Evolutionary conservation across 2,329 filamentous ascomycete genomes (phyloP), one percentile per base, ranked within the genome.

Genomic region (Stemphylium lycopersici): DNA sequence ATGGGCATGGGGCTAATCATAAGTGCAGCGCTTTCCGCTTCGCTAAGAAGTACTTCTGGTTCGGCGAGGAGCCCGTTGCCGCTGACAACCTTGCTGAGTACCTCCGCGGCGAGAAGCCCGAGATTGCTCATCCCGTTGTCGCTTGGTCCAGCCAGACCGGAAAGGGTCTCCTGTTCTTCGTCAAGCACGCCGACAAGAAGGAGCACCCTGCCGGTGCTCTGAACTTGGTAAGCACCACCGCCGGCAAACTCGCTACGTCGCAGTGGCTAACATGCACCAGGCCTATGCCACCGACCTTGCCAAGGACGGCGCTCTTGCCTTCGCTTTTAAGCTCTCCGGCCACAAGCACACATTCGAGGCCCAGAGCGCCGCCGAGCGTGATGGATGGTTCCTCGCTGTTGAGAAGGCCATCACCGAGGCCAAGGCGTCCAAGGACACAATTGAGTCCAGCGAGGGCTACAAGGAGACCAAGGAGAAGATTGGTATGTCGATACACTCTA

Each of bases 321-420:
- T 99, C 83, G 82, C 87, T 72, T 90, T 98, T 83, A 90, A 88
- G 74, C 80, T 90, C 73, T 87, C 89, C 78, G 90, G 89, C 67
- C 89, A 96, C 80, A 96, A 96, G 87, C 92, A 97, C 84, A 85
- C 85, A 57, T 96, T 99, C 84, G 93, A 97, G 85, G 91, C 93
- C 53, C 71, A 55, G 48, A 58, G 16, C n/a, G 69, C 84, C 43
- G 81, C 86, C 55, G 92, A 97, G 80, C 92, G 93, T 74, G 91
- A 96, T 78, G 91, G 90, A 84, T 98, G 95, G 95, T 86, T 96
- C 69, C 80, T 87, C 59, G 89, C 93, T 83, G 85, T 90, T 48
- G 84, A 87, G 46, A 55, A 56, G 55, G 59, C 61, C 48, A 57
- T 64, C 48, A 51, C 55, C 12, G 91, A 96, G 80, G 93, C 91